A percentile compares a stretch with the other conserved stretches of the same genome.
phyloP scores from a whole-genome alignment of 2,329 filamentous ascomycete genomes.

The Fusarium haematococcum region DNA sequence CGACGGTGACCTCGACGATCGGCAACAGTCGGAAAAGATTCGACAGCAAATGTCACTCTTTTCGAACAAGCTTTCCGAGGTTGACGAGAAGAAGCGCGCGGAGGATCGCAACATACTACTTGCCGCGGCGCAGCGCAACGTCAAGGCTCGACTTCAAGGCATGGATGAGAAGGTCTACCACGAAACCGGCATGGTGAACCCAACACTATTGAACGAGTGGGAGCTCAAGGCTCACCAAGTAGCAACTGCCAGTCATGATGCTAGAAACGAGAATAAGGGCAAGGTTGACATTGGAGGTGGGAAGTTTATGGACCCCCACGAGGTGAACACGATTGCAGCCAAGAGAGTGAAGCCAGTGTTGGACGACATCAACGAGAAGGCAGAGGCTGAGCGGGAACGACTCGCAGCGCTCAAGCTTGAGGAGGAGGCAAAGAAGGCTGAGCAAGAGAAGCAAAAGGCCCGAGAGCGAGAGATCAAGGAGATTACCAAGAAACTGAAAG shows the following conservation, averaged over 20 bases:
- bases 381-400: conserved; percentile 76
- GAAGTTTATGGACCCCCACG: conserved; percentile 80
- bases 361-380: conserved; percentile 85
- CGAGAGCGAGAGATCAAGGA: conserved; percentile 66
- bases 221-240: conserved; percentile 79
- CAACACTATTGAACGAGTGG: conserved; percentile 79
- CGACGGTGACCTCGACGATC: conserved; percentile 74
- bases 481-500: conserved; percentile 66
- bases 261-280: conserved; percentile 65
- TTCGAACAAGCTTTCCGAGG: conserved; percentile 72
- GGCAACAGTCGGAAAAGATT: conserved; percentile 77
- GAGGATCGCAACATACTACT: conserved; percentile 81
- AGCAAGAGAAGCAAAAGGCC: conserved; percentile 59
- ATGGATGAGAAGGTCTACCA: conserved; percentile 86
- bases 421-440: conserved; percentile 67
- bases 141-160: conserved; percentile 79
- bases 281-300: conserved; percentile 82
- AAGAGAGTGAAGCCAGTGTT: conserved; percentile 84
- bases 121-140: conserved; percentile 85
- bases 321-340: conserved; percentile 83
- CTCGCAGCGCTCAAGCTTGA: conserved; percentile 74
- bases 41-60: conserved; percentile 84
- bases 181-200: conserved; percentile 79
- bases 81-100: conserved; percentile 79
- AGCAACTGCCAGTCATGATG: conserved; percentile 73